Evolutionary conservation across 129 eudicot species (phyloP).

Genomic region (Apium graveolens): DNA sequence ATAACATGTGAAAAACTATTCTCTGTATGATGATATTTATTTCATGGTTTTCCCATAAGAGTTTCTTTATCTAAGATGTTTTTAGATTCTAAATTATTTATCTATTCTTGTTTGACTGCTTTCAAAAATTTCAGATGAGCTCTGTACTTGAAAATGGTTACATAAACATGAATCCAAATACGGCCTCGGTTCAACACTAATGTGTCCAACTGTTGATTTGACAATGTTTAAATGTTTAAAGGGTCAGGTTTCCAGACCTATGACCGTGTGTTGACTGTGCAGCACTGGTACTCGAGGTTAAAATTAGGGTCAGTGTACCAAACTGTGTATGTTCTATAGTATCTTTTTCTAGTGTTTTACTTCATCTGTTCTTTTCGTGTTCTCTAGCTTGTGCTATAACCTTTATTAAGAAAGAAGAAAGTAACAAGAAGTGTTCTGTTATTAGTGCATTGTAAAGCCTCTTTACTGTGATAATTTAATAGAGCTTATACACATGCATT

Average conservation of each 20-base stretch:
- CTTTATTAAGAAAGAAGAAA: too few species aligned
- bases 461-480: neutral
- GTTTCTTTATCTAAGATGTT: neutral
- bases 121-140: neutral
- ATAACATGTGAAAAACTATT: too few species aligned
- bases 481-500: neutral
- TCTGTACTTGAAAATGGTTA: neutral
- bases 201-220: neutral
- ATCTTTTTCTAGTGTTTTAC: neutral
- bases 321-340: constrained; percentile 20
- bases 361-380: neutral
- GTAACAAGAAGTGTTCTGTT: neutral
- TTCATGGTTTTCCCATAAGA: neutral
- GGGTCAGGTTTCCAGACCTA: neutral
- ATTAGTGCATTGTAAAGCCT: too few species aligned
- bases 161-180: neutral
- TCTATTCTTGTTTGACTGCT: neutral
- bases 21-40: neutral
- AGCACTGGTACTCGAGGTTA: neutral
- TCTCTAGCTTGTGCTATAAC: neutral
- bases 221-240: neutral
- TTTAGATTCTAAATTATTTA: neutral
- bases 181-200: neutral
- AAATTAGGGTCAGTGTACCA: neutral
- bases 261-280: neutral